Conservation (phyloP, 257 asterid genomes). For the Plectranthus barbatus region DNA sequence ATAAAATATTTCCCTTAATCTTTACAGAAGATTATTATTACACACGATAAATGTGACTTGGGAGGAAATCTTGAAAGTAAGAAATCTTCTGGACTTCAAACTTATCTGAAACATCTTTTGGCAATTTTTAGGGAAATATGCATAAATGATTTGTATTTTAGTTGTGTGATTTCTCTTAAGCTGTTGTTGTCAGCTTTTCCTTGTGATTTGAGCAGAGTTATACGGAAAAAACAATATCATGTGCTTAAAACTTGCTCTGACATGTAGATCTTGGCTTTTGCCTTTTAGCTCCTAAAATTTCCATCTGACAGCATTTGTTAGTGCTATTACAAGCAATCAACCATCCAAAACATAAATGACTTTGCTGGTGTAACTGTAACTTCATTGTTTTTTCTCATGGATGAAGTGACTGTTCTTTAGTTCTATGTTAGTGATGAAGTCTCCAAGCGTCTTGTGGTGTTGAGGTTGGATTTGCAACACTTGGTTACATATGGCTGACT, state of each 20-base stretch:
- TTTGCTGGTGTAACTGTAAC: background rate
- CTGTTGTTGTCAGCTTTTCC: background rate
- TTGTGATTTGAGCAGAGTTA: background rate
- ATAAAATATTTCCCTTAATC: background rate
- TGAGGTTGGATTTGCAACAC: background rate
- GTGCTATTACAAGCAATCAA: background rate
- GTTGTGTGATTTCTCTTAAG: background rate
- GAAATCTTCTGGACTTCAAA: background rate
- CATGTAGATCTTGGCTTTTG: too few relatives aligned
- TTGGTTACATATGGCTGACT: conserved; percentile 1
- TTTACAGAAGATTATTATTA: background rate
- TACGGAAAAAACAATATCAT: background rate
- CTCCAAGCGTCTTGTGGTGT: conserved; percentile 6
- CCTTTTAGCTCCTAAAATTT: too few relatives aligned
- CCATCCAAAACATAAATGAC: background rate
- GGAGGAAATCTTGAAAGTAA: background rate
- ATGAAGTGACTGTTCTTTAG: background rate
- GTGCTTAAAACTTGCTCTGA: background rate
- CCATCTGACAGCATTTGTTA: background rate
- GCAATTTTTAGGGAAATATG: background rate
- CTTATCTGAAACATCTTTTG: background rate
- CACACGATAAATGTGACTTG: background rate
- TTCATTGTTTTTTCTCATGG: background rate
- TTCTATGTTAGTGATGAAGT: background rate
- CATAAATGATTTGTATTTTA: conserved; percentile 1